These are phyloP conservation scores for Wilcoxina mikolae DNA, from an alignment of 495 filamentous ascomycete species.

Conservation along the genomic window DNA sequence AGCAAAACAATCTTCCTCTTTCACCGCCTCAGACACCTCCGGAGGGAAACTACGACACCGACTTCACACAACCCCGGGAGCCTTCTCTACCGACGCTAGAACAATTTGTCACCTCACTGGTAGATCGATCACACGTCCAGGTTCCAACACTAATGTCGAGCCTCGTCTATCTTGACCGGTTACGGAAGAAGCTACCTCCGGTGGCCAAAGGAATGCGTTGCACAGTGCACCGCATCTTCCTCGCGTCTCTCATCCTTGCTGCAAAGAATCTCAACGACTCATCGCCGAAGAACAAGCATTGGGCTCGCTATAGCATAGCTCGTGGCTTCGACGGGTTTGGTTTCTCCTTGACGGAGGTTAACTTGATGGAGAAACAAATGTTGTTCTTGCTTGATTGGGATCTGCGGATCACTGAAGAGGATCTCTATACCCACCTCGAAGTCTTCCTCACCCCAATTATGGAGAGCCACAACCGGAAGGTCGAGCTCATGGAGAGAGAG, in stretches of 20 bases:
- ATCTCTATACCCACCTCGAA: slow-evolving; percentile 77
- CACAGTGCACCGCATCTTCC: slow-evolving; percentile 82
- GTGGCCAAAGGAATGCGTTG: slow-evolving; percentile 95
- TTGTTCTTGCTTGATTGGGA: slow-evolving; percentile 91
- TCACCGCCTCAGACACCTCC: slow-evolving; percentile 55
- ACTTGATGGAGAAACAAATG: slow-evolving; percentile 96
- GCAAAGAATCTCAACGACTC: slow-evolving; percentile 77
- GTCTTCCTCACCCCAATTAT: slow-evolving; percentile 72
- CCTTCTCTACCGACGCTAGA: slow-evolving; percentile 61
- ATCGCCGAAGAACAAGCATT: slow-evolving; percentile 99
- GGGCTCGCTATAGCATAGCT: slow-evolving; percentile 76
- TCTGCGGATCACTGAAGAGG: slow-evolving; percentile 62
- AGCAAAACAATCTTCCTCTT: slow-evolving; percentile 47
- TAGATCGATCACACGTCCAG: slow-evolving; percentile 87
- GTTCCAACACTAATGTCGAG: slow-evolving; percentile 94
- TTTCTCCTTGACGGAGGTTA: slow-evolving; percentile 87
- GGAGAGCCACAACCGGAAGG: slow-evolving; percentile 27
- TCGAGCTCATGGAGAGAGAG: slow-evolving; percentile 22
- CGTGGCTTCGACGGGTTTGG: slow-evolving; percentile 67
- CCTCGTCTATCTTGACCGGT: slow-evolving; percentile 75
- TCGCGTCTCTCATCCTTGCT: slow-evolving; percentile 62
- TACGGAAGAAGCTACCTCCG: slow-evolving; percentile 69
- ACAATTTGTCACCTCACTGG: slow-evolving; percentile 77
- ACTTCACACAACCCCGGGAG: slow-evolving; percentile 25
- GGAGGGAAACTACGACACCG: slow-evolving; percentile 32